Base-by-base conservation (phyloP, 805 yeast species). In the Zygosaccharomyces gambellarensis region DNA sequence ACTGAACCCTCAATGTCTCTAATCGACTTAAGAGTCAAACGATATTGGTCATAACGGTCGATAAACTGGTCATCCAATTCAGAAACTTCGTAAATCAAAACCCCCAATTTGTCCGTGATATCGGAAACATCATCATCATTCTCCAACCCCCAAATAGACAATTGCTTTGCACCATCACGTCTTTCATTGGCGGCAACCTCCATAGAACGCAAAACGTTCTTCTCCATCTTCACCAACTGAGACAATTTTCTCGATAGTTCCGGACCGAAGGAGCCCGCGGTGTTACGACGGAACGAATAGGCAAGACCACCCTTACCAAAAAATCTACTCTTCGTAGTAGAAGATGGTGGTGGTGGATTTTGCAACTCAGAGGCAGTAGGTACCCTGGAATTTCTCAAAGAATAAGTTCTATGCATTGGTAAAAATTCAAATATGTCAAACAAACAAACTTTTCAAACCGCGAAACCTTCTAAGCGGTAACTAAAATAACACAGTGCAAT, bases 321-420 rank as follows among this genome's bases (percentile, higher is more conserved):
- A 75, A 90, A 92, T 65, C 83, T 83, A 62, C 83, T 80, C 52
- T 77, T 63, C 76, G 89, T 89, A 64, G 97, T 86, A 47, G 96
- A 75, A 29, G 97, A 83, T 38, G 96, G 84, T 57, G 97, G 98
- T 43, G 98, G 98, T 30, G 98, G 97, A 45, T 87, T 79, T 69
- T 85, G 90, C 72, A 92, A 73, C 74, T 92, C 97, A 58, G 96
- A 81, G 52, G 98, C 98, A 50, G 99, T 90, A 54, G 99, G 99
- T 36, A 97, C 98, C 73, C 96, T 87, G 49, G 85, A 71, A 62
- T 90, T 83, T 81, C 99, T 90, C 73, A 92, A 79, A 31, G 99
- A 92, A 75, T 94, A 94, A 45, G 99, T 92, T 84, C 97, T 87
- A 80, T 92, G 97, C 99, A 94, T 94, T 57, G 44, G 28, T 10